A percentile compares a stretch with the other conserved stretches of the same genome.
Evolutionary conservation across 2,329 filamentous ascomycete genomes (phyloP).

Genomic region (Sporothrix phasma): DNA sequence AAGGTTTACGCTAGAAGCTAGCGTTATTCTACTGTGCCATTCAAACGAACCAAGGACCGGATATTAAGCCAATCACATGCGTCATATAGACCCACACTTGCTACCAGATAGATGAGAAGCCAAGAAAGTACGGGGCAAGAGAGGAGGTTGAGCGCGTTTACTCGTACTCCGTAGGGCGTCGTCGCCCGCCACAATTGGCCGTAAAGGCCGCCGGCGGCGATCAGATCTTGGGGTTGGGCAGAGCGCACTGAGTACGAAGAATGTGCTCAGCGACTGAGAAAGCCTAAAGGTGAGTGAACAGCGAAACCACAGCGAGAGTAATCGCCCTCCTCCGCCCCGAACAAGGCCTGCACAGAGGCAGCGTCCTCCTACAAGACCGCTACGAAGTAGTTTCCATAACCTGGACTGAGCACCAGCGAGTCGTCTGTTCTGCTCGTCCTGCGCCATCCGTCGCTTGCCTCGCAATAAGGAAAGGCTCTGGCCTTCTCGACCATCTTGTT

Average conservation of each 20-base stretch:
- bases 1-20: slow-evolving; percentile 9
- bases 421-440: not conserved
- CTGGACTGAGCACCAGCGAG: not conserved
- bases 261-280: not conserved
- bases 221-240: slow-evolving; percentile 22
- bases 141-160: slow-evolving; percentile 5
- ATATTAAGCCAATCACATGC: slow-evolving; percentile 9
- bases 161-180: too few relatives aligned
- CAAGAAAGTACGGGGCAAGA: slow-evolving; percentile 3
- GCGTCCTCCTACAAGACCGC: not conserved
- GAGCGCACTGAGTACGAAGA: not conserved
- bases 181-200: slow-evolving; percentile 6
- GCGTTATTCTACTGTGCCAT: slow-evolving; percentile 11
- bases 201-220: slow-evolving; percentile 24
- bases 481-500: not conserved
- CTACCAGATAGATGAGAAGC: not conserved
- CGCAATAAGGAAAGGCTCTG: not conserved
- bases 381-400: not conserved
- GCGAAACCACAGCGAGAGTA: slow-evolving; percentile 3
- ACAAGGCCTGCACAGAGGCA: not conserved
- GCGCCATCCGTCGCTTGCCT: slow-evolving; percentile 1
- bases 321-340: slow-evolving; percentile 15
- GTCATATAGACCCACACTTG: not conserved
- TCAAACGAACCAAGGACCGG: not conserved
- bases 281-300: not conserved